Conservation (phyloP, 2,329 filamentous ascomycete species). For the Calonectria montana region DNA sequence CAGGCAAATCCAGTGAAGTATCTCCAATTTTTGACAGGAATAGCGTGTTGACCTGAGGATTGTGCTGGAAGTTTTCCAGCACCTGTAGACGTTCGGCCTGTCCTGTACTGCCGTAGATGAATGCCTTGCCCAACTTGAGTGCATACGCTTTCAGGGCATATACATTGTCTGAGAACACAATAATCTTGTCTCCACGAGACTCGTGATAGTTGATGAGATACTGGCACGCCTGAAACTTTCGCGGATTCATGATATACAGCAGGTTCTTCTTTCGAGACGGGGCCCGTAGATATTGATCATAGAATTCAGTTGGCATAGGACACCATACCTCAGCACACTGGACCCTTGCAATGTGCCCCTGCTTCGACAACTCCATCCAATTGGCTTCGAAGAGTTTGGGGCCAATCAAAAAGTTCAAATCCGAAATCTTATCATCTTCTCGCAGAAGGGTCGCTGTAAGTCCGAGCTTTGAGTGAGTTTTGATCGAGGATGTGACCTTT, state of each 20-base stretch:
- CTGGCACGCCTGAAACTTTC: constrained; percentile 96
- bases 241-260: constrained; percentile 96
- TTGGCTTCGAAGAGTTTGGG: constrained; percentile 98
- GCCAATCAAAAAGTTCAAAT: constrained; percentile 96
- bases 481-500: constrained; percentile 92
- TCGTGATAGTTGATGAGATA: constrained; percentile 99
- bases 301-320: constrained; percentile 98
- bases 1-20: constrained; percentile 95
- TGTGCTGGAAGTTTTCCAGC: constrained; percentile 94
- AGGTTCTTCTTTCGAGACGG: constrained; percentile 61
- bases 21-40: constrained; percentile 98
- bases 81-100: constrained; percentile 89
- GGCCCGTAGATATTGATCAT: constrained; percentile 88
- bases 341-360: constrained; percentile 95
- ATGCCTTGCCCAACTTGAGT: constrained; percentile 84
- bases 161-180: constrained; percentile 98
- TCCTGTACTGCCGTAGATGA: constrained; percentile 89
- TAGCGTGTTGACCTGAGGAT: constrained; percentile 88
- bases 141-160: constrained; percentile 92
- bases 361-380: constrained; percentile 98
- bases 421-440: constrained; percentile 98
- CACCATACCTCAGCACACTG: constrained; percentile 99
- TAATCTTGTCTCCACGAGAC: constrained; percentile 93
- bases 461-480: constrained; percentile 94
- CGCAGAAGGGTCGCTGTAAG: constrained; percentile 92